Percentiles rank a stretch among this genome's conserved stretches.
Evolutionary conservation across 2,329 filamentous ascomycete genomes (phyloP).

Genomic region (Diplodia mutila): DNA sequence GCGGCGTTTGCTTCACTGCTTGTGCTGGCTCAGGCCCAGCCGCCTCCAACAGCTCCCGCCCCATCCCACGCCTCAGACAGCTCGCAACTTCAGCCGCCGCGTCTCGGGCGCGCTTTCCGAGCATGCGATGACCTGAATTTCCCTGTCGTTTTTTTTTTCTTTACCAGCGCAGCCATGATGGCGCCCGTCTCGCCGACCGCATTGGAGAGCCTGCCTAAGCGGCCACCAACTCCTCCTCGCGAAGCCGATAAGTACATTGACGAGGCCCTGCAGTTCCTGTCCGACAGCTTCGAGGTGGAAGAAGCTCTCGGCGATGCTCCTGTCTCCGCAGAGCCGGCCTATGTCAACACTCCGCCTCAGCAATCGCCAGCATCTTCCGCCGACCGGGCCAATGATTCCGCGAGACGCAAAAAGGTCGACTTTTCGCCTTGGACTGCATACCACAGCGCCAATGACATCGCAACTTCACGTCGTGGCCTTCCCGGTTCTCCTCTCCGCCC

Average conservation of each 20-base stretch:
- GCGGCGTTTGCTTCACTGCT: slow-evolving; percentile 5
- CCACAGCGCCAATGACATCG: slow-evolving; percentile 47
- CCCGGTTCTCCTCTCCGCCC: slow-evolving; percentile 48
- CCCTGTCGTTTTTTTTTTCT: neutral
- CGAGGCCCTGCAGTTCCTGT: slow-evolving; percentile 49
- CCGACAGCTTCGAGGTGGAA: slow-evolving; percentile 46
- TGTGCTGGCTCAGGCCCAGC: slow-evolving; percentile 5
- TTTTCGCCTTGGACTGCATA: slow-evolving; percentile 64
- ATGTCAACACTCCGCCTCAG: slow-evolving; percentile 42
- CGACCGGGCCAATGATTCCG: slow-evolving; percentile 43
- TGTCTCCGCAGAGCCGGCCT: slow-evolving; percentile 26
- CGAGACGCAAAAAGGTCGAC: slow-evolving; percentile 61
- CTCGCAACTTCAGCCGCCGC: neutral
- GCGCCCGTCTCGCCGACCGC: slow-evolving; percentile 44
- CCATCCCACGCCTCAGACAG: neutral
- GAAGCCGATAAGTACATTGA: slow-evolving; percentile 45
- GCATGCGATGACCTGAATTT: slow-evolving; percentile 13
- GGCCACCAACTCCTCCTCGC: slow-evolving; percentile 61
- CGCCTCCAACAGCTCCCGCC: neutral
- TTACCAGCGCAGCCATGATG: slow-evolving; percentile 11
- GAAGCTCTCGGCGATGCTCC: slow-evolving; percentile 32
- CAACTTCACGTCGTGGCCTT: slow-evolving; percentile 29
- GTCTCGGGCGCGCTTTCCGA: neutral
- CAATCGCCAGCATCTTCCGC: slow-evolving; percentile 50
- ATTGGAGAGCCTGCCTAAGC: slow-evolving; percentile 54